Base-by-base conservation (phyloP, 805 yeast species). In the Lipomyces sp. region DNA sequence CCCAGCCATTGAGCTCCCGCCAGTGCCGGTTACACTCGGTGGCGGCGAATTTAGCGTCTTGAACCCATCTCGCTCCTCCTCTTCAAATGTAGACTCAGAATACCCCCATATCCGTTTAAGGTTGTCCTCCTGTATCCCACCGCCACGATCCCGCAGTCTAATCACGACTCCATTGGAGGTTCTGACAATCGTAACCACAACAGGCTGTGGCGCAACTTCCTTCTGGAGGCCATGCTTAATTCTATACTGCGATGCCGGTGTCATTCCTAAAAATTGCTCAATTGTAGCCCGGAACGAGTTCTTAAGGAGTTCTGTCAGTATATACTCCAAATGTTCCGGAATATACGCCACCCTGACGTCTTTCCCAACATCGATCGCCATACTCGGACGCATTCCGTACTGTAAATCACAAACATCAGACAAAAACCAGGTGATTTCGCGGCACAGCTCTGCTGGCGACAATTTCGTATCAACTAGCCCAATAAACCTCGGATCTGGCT, bases 211-310 rank as follows among this genome's bases (percentile, higher is more conserved):
- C 54, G 8, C 57, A 53, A 8, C 35, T 39, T 8, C 80, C 79
- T 10, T n/a, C 75, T 1, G 69, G 61, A 42, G 13, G 33, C 15
- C 13, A 42, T 13, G 45, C 64, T 75, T 33, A 37, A 7, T 29
- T 37, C 64, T 15, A 53, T 55, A 39, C 30, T 56, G 35, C 15
- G 63, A 58, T 7, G 63, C 35, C 7, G 66, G 42, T 18, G 64
- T 56, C 51, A 58, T 37, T 18, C 63, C 62, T 7, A 60, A 42
- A 51, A 11, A 39, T 6, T 85, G 85, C 75, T 94, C 98, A 62
- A 94, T 88, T 63, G 90, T 92, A 0, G 99, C 97, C 63, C 97
- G 80, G 69, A 89, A 87, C 4, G 97, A 85, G 77, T 94, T 94
- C 77, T 94, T 94, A 72, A 94, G 82, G 29, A 94, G 79, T 78